Percentiles rank a stretch among this genome's conserved stretches.
Evolutionary conservation across 139 green algal genomes (phyloP).

Genomic region (Micractinium conductrix): DNA sequence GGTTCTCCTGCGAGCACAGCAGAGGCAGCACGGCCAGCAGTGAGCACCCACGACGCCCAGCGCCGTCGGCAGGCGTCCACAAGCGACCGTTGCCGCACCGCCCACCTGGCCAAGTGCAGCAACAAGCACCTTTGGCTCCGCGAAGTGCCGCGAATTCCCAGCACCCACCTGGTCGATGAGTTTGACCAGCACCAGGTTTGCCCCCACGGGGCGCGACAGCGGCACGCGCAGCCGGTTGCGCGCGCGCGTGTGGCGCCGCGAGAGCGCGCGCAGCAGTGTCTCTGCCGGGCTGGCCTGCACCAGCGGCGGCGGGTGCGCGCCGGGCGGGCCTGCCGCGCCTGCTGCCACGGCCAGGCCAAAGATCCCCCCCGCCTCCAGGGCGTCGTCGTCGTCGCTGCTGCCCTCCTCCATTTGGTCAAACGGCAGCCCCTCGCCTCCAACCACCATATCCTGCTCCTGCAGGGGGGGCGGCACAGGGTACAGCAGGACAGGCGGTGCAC

Average conservation of each 20-base stretch:
- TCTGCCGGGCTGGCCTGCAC: constrained; percentile 21
- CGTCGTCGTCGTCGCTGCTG: constrained; percentile 10
- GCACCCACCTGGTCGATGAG: constrained; percentile 33
- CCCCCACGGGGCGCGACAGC: background rate
- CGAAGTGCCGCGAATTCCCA: background rate
- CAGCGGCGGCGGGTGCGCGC: background rate
- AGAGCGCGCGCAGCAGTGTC: constrained; percentile 12
- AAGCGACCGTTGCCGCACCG: too few relatives aligned
- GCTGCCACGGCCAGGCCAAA: background rate
- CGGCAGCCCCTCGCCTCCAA: constrained; percentile 22
- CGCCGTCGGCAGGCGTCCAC: too few relatives aligned
- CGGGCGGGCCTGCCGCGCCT: background rate
- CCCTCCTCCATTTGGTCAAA: constrained; percentile 28
- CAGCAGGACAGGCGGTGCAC: background rate
- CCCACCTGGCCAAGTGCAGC: too few relatives aligned
- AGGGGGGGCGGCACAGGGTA: too few relatives aligned
- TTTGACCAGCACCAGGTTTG: constrained; percentile 36
- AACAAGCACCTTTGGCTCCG: too few relatives aligned
- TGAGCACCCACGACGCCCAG: too few relatives aligned
- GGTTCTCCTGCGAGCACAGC: constrained; percentile 22
- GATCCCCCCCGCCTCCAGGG: background rate
- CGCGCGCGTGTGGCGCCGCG: constrained; percentile 1
- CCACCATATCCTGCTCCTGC: constrained; percentile 24
- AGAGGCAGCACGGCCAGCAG: too few relatives aligned
- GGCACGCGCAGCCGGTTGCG: constrained; percentile 10